Evolutionary conservation across 116 monocot genomes (phyloP).

Genomic region (Zostera marina): DNA sequence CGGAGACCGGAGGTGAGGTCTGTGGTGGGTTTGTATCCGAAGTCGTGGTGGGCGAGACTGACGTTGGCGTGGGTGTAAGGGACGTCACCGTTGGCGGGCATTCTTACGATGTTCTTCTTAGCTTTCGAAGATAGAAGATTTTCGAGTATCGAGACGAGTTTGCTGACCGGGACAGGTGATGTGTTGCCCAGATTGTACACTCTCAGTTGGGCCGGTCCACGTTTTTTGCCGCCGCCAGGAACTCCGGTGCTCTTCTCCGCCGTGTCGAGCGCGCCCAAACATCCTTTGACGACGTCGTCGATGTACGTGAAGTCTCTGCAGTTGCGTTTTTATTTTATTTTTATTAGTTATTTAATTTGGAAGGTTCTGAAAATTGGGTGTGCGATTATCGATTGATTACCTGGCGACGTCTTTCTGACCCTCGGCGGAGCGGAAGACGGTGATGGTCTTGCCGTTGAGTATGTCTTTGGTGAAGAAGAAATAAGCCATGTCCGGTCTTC

Average conservation of each 20-base stretch:
- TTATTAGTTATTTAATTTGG: no score
- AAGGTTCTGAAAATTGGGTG: no score
- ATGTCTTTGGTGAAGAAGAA: slow-evolving; percentile 50
- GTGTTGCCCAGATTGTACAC: slow-evolving; percentile 44
- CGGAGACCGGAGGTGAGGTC: slow-evolving; percentile 20
- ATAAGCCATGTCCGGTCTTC: slow-evolving; percentile 60
- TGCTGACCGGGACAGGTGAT: slow-evolving; percentile 25
- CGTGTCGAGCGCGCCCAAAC: slow-evolving; percentile 31
- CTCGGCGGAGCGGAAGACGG: slow-evolving; percentile 16
- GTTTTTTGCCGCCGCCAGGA: slow-evolving; percentile 23
- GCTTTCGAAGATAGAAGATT: slow-evolving; percentile 18
- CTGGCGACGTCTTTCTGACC: slow-evolving; percentile 7
- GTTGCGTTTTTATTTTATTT: no score
- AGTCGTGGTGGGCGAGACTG: slow-evolving; percentile 17
- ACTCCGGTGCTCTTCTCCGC: slow-evolving; percentile 29
- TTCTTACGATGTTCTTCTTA: slow-evolving; percentile 19
- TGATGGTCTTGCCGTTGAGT: slow-evolving; percentile 27
- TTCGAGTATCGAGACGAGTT: slow-evolving; percentile 25
- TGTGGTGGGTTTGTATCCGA: slow-evolving; percentile 23
- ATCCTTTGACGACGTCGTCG: slow-evolving; percentile 29
- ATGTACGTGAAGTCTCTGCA: slow-evolving; percentile 24
- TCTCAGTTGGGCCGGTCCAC: slow-evolving; percentile 19
- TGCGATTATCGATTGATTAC: background rate
- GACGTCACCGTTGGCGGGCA: slow-evolving; percentile 29
- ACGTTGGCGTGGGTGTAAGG: slow-evolving; percentile 31